Evolutionary conservation across 2,329 filamentous ascomycete species (phyloP).

Genomic region (Ophiostoma quercus): DNA sequence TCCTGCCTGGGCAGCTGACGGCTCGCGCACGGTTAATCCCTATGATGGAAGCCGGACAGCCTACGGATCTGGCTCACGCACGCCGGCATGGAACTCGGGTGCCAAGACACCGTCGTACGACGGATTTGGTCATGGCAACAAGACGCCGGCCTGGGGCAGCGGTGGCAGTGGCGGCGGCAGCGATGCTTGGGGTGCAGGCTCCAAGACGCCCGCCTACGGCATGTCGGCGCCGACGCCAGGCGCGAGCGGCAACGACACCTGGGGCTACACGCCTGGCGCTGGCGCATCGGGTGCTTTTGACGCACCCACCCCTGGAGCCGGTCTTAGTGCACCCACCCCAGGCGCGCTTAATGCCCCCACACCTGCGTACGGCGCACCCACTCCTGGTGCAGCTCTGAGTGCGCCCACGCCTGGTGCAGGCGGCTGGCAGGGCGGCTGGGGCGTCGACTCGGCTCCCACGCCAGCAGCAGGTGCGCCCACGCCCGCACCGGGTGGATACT

Average conservation of each 20-base stretch:
- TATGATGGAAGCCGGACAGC: constrained; percentile 71
- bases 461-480: constrained; percentile 63
- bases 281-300: constrained; percentile 48
- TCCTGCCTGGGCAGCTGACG: constrained; percentile 61
- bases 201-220: constrained; percentile 72
- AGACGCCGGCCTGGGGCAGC: constrained; percentile 56
- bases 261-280: constrained; percentile 25
- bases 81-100: constrained; percentile 73
- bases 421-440: constrained; percentile 56
- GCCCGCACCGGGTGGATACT: constrained; percentile 56
- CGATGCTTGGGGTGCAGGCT: constrained; percentile 40
- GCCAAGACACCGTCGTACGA: constrained; percentile 65
- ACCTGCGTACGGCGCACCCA: constrained; percentile 57
- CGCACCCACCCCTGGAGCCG: constrained; percentile 60
- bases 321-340: constrained; percentile 56
- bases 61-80: constrained; percentile 68
- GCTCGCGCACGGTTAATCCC: constrained; percentile 62
- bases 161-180: constrained; percentile 29
- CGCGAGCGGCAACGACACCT: constrained; percentile 36
- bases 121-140: constrained; percentile 62
- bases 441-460: constrained; percentile 60
- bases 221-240: constrained; percentile 54
- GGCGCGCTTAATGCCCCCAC: constrained; percentile 64
- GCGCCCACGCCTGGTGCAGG: constrained; percentile 66
- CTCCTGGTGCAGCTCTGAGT: constrained; percentile 50